Percentiles rank a stretch among this genome's conserved stretches.
Conservation (phyloP, 768 basidiomycete genomes). For the Clavulina sp. region DNA sequence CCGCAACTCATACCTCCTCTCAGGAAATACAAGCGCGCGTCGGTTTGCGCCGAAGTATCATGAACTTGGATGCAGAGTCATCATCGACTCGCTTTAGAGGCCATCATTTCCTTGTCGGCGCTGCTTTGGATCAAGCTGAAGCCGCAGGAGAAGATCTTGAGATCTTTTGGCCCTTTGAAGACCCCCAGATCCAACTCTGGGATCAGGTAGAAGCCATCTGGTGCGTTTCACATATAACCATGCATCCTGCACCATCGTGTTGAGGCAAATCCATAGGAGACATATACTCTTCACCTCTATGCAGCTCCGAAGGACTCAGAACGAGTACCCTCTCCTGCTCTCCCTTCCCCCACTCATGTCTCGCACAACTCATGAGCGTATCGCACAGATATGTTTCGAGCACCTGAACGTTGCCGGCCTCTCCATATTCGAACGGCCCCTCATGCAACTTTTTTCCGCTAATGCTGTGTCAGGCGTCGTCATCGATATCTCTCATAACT, state of each 20-base stretch:
- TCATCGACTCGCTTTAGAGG: slow-evolving; percentile 2
- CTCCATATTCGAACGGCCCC: slow-evolving; percentile 61
- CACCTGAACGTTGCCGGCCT: slow-evolving; percentile 80
- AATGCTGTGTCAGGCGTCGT: slow-evolving; percentile 56
- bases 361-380: slow-evolving; percentile 46
- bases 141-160: slow-evolving; percentile 53
- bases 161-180: slow-evolving; percentile 68
- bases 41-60: slow-evolving; percentile 35
- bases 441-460: slow-evolving; percentile 67
- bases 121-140: slow-evolving; percentile 63
- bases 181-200: slow-evolving; percentile 60
- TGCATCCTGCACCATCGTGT: no score
- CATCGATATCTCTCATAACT: slow-evolving; percentile 62
- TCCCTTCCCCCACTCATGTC: slow-evolving; percentile 50
- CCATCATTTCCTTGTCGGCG: slow-evolving; percentile 57
- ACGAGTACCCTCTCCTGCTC: slow-evolving; percentile 73
- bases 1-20: no score
- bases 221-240: slow-evolving; percentile 26
- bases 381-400: slow-evolving; percentile 79
- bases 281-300: slow-evolving; percentile 60
- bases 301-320: slow-evolving; percentile 61
- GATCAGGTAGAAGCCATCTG: slow-evolving; percentile 77
- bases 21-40: slow-evolving; percentile 72
- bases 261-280: slow-evolving; percentile 40
- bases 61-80: slow-evolving; percentile 1